Percentiles rank a stretch among this genome's conserved stretches.
Conservation (phyloP, 225 moss, liverwort and hornwort species). For the Pseudisothecium myosuroides region DNA sequence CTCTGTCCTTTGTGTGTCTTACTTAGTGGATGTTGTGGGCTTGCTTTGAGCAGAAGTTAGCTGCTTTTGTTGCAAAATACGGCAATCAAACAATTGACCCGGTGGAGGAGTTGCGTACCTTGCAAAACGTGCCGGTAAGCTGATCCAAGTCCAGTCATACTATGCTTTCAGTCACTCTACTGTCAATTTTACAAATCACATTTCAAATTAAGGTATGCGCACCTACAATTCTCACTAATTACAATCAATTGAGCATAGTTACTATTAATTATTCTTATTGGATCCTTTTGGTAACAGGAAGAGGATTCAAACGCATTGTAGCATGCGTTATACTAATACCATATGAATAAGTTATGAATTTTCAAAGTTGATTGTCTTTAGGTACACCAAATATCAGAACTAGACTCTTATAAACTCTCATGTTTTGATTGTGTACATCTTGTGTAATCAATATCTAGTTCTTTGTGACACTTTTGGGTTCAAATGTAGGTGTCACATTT, state of each 20-base stretch:
- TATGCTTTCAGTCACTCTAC: not conserved
- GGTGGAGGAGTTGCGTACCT: slow-evolving; percentile 11
- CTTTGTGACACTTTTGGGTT: not conserved
- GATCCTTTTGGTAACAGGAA: not conserved
- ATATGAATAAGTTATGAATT: not conserved
- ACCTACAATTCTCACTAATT: not conserved
- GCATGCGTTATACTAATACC: rapidly evolving
- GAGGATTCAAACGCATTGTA: not conserved
- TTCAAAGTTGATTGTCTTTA: not conserved
- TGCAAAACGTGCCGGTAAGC: slow-evolving; percentile 17
- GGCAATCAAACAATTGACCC: slow-evolving; percentile 8
- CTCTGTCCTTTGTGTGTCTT: not conserved
- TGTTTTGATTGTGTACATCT: not conserved
- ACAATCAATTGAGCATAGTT: too few species aligned
- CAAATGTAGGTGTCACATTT: not conserved
- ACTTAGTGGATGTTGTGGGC: not conserved
- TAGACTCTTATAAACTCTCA: too few species aligned
- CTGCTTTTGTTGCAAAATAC: not conserved
- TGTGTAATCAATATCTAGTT: not conserved
- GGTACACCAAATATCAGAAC: not conserved
- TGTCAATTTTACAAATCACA: not conserved
- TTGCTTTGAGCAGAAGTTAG: slow-evolving; percentile 6
- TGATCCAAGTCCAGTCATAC: not conserved
- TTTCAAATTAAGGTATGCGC: not conserved
- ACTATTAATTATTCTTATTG: not conserved